phyloP scores from a whole-genome alignment of 2,329 filamentous ascomycete genomes.

The Talaromyces sp. region DNA sequence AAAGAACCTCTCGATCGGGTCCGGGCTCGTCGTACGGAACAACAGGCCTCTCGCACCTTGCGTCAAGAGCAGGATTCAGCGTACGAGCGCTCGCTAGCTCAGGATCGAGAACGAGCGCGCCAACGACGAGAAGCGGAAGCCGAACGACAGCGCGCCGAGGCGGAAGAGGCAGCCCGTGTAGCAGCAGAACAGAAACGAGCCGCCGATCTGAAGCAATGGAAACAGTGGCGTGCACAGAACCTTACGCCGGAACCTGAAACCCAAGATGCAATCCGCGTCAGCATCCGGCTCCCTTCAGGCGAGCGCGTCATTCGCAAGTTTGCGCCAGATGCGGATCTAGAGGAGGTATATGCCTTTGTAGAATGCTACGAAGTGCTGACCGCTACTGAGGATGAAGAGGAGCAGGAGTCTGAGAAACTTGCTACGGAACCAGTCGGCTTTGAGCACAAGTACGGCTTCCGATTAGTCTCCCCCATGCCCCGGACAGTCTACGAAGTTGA shows the following conservation, averaged over 20 bases:
- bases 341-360: slow-evolving; percentile 93
- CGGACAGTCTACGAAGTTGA: slow-evolving; percentile 73
- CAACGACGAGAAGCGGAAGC: slow-evolving; percentile 72
- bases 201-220: slow-evolving; percentile 67
- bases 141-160: slow-evolving; percentile 58
- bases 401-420: background rate
- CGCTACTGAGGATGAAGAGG: slow-evolving; percentile 32
- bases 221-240: slow-evolving; percentile 68
- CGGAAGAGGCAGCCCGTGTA: slow-evolving; percentile 62
- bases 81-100: slow-evolving; percentile 86
- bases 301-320: slow-evolving; percentile 78
- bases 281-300: slow-evolving; percentile 59
- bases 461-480: slow-evolving; percentile 80
- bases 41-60: slow-evolving; percentile 74
- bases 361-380: slow-evolving; percentile 75
- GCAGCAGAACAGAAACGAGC: slow-evolving; percentile 57
- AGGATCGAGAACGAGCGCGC: slow-evolving; percentile 78
- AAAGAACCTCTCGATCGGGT: slow-evolving; percentile 70
- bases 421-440: slow-evolving; percentile 62
- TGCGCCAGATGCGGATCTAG: slow-evolving; percentile 63
- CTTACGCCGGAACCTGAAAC: slow-evolving; percentile 67
- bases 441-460: slow-evolving; percentile 78
- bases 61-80: slow-evolving; percentile 88
- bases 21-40: slow-evolving; percentile 71
- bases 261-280: slow-evolving; percentile 70